Evolutionary conservation across 129 eudicot genomes (phyloP).

Genomic region (Daucus carota): DNA sequence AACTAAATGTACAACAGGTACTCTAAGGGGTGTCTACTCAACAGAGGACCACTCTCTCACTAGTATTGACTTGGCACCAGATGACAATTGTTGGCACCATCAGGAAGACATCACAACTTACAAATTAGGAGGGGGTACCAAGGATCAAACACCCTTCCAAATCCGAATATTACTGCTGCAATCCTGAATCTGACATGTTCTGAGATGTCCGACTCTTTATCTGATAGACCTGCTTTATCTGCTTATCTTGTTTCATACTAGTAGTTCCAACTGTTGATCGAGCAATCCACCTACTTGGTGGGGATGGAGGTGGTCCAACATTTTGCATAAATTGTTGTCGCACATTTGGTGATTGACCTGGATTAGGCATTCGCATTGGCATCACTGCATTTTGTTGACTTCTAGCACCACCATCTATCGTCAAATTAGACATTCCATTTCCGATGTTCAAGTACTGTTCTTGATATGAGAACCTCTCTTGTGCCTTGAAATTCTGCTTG

Average conservation of each 20-base stretch:
- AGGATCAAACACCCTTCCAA: neutral
- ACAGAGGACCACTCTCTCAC: neutral
- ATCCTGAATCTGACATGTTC: conserved; percentile 26
- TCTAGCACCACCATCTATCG: conserved; percentile 36
- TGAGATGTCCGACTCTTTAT: conserved; percentile 33
- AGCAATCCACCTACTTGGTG: conserved; percentile 55
- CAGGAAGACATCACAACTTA: neutral
- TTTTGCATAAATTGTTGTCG: conserved; percentile 26
- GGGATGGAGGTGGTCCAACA: conserved; percentile 46
- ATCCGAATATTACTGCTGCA: conserved; percentile 4
- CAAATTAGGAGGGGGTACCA: neutral
- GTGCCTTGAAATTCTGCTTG: conserved; percentile 27
- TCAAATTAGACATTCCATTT: conserved; percentile 53
- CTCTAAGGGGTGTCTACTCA: neutral
- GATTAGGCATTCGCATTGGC: conserved; percentile 29
- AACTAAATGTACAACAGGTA: neutral
- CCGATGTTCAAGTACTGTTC: conserved; percentile 46
- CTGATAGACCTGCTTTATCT: conserved; percentile 47
- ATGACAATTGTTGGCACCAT: neutral
- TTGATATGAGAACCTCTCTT: conserved; percentile 36
- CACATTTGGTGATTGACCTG: conserved; percentile 18
- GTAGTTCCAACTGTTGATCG: conserved; percentile 25
- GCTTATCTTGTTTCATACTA: conserved; percentile 30
- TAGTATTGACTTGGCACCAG: neutral
- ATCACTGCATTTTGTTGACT: conserved; percentile 3